These are phyloP conservation scores for Leccinum olivaceopallidum DNA, from an alignment of 768 basidiomycete genomes.

Conservation along the genomic window DNA sequence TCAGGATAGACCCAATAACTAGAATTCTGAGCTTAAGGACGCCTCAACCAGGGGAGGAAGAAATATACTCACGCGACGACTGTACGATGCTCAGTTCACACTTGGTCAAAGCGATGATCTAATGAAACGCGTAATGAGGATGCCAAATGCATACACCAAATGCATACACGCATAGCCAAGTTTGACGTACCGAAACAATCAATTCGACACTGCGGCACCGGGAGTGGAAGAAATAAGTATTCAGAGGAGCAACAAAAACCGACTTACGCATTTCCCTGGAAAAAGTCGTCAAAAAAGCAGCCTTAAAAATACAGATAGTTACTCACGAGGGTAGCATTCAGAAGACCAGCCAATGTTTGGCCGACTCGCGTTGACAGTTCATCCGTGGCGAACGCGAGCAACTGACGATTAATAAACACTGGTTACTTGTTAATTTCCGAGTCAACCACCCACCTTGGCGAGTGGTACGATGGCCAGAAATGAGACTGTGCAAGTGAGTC, in stretches of 20 bases:
- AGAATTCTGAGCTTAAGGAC: slow-evolving; percentile 3
- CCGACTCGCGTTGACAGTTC: slow-evolving; percentile 82
- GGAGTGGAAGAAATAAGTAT: background rate
- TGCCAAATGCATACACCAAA: background rate
- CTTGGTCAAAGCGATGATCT: slow-evolving; percentile 81
- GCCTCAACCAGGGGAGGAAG: background rate
- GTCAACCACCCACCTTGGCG: slow-evolving; percentile 54
- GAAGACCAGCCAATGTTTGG: slow-evolving; percentile 77
- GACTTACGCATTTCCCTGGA: slow-evolving; percentile 35
- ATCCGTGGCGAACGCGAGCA: slow-evolving; percentile 84
- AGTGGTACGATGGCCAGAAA: slow-evolving; percentile 85
- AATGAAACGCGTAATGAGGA: slow-evolving; percentile 1
- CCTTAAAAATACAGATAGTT: background rate
- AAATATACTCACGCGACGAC: slow-evolving; percentile 57
- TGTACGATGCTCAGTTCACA: slow-evolving; percentile 83
- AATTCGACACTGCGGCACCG: slow-evolving; percentile 45
- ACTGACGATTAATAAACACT: slow-evolving; percentile 36
- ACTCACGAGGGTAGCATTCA: slow-evolving; percentile 81
- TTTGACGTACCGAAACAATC: slow-evolving; percentile 60
- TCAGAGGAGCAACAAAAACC: background rate
- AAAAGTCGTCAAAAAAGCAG: background rate
- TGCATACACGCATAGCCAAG: background rate
- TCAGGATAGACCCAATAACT: slow-evolving; percentile 85
- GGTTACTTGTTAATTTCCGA: background rate
- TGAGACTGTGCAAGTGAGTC: slow-evolving; percentile 47